Conservation (phyloP, 345 rosid genomes). For the Eutrema yunnanense region DNA sequence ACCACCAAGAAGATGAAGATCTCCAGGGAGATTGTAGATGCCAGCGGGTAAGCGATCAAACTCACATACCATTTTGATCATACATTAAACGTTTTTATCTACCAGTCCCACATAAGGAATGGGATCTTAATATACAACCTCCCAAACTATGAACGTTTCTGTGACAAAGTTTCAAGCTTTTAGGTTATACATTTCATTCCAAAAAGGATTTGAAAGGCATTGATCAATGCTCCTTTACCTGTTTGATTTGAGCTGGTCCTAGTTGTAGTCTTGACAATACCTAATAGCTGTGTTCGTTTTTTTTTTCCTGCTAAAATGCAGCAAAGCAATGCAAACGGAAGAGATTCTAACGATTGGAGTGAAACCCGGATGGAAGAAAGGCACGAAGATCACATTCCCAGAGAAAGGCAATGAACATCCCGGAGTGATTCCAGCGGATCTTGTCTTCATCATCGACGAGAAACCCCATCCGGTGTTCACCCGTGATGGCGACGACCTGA, state of each 20-base stretch:
- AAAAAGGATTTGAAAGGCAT: not conserved
- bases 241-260: not conserved
- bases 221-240: not conserved
- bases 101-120: not conserved
- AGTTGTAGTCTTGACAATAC: not conserved
- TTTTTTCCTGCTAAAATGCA: slow-evolving; percentile 15
- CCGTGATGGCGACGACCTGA: slow-evolving; percentile 56
- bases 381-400: slow-evolving; percentile 50
- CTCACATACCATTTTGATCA: not conserved
- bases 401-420: slow-evolving; percentile 48
- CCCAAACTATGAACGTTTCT: not conserved
- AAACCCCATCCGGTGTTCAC: slow-evolving; percentile 52
- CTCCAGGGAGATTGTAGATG: slow-evolving; percentile 48
- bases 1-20: slow-evolving; percentile 64
- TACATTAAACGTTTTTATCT: not conserved
- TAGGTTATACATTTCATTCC: not conserved
- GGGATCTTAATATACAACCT: not conserved
- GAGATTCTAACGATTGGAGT: slow-evolving; percentile 43
- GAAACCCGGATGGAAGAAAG: slow-evolving; percentile 55
- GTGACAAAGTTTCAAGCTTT: not conserved
- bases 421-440: slow-evolving; percentile 41
- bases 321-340: slow-evolving; percentile 33
- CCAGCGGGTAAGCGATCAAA: slow-evolving; percentile 39
- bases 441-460: slow-evolving; percentile 51
- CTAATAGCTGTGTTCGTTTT: not conserved